Evolutionary conservation across 345 rosid species (phyloP), one percentile per base, ranked within the genome.

Genomic region (Ceriops decandra): DNA sequence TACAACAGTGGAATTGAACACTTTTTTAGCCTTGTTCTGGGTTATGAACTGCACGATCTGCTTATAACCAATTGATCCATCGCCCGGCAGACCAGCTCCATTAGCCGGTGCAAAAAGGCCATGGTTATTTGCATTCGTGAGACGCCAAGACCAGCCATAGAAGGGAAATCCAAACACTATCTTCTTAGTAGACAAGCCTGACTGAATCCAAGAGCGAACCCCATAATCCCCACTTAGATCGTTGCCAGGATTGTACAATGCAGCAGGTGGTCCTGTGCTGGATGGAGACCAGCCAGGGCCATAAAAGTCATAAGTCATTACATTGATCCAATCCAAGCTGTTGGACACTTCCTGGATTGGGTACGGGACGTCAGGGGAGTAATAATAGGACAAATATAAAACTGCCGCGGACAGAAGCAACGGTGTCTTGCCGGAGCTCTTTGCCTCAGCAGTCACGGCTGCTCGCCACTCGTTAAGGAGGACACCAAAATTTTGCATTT

Each of bases 391-490:
- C 6, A 72, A 22, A 60, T 72, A 72, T 35, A 72, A 64, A 47
- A 72, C 75, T 22, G 75, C 75, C 20, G 72, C 72, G 5, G 72
- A 69, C 20, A 82, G 26, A 9, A 79, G 28, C 68, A 82, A 47
- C 56, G 30, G 66, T 19, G 77, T 19, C 66, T 71, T 59, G 27
- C 65, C 66, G 0, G 77, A 61, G 61, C 38, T 68, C 6, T 47
- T 68, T 0, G 75, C 61, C 68, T 79, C 85, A 0, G 71, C 36
- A 11, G 3, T 66, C 17, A 73, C 57, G 5, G 73, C 76, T 8
- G 63, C 64, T 47, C 79, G 68, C 83, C 83, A 82, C 60, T 82
- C 81, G 1, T 63, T 76, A 5, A 79, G 62, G 4, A 82, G 76
- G 27, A 51, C 9, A 7, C 72, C 81, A 5, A 82, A 49, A 66